Evolutionary conservation across 139 green algal species (phyloP).

Genomic region (Pleodorina starrii): DNA sequence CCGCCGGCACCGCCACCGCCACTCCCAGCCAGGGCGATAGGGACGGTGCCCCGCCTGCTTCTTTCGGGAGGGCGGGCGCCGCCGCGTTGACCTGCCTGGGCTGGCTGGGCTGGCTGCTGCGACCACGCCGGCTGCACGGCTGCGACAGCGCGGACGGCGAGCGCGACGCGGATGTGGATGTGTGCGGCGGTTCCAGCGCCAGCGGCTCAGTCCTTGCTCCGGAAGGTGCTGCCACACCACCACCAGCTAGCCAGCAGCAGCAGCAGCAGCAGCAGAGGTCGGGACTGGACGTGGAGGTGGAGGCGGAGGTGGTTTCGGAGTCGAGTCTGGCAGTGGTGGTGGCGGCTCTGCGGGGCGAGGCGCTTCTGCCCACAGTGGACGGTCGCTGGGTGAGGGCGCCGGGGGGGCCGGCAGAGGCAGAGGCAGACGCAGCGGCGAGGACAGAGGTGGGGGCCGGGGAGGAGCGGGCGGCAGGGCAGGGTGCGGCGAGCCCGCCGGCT

Average conservation of each 20-base stretch:
- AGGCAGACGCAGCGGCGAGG: not conserved
- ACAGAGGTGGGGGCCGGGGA: too few relatives aligned
- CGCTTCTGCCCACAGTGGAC: slow-evolving; percentile 31
- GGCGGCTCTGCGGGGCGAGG: not conserved
- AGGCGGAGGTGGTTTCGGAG: not conserved
- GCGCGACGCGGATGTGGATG: not conserved
- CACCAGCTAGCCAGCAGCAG: too few relatives aligned
- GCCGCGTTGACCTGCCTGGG: slow-evolving; percentile 17
- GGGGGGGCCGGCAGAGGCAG: not conserved
- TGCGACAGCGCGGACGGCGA: not conserved
- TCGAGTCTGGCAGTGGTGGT: not conserved
- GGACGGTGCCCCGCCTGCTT: not conserved
- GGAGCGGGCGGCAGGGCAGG: too few relatives aligned
- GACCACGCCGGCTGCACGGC: not conserved
- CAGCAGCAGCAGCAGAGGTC: too few relatives aligned
- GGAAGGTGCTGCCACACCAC: too few relatives aligned
- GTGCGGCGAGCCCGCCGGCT: too few relatives aligned
- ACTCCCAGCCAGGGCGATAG: too few relatives aligned
- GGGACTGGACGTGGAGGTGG: too few relatives aligned
- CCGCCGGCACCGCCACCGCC: not conserved
- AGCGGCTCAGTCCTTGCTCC: too few relatives aligned
- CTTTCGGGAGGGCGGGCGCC: not conserved
- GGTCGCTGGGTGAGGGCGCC: slow-evolving; percentile 29
- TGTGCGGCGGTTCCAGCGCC: too few relatives aligned
- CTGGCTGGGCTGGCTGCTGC: slow-evolving; percentile 3